phyloP scores from a whole-genome alignment of 345 rosid species.

The Pugionium dolabratum region DNA sequence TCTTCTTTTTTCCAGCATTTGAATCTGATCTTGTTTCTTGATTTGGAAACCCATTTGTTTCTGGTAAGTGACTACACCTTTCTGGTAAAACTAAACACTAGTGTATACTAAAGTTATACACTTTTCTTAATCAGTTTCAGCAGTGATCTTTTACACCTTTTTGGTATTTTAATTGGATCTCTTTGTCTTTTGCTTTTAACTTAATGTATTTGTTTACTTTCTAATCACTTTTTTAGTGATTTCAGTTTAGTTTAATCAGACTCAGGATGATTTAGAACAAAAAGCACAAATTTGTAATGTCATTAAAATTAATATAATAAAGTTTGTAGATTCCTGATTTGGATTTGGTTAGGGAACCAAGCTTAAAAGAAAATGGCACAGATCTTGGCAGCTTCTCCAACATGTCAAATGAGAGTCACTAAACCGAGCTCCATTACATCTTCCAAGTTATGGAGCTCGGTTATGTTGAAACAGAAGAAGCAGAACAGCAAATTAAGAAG shows the following conservation, averaged over 20 bases:
- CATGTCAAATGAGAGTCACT: conserved; percentile 73
- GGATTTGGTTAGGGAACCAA: conserved; percentile 34
- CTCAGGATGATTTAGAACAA: neutral
- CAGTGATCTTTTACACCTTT: conserved; percentile 19
- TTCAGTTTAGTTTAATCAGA: conserved; percentile 14
- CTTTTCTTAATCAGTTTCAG: conserved; percentile 17
- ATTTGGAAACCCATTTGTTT: conserved; percentile 26
- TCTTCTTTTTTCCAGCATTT: conserved; percentile 7
- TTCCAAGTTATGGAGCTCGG: conserved; percentile 65
- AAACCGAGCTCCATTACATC: conserved; percentile 46
- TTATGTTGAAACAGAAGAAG: conserved; percentile 69
- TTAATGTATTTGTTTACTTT: conserved; percentile 3
- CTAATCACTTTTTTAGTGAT: neutral
- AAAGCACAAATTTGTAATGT: neutral
- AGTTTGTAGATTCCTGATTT: neutral
- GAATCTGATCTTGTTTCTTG: conserved; percentile 21
- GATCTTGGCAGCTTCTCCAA: conserved; percentile 71
- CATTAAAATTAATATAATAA: too few species aligned
- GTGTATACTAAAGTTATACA: conserved; percentile 16
- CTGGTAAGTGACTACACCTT: conserved; percentile 23
- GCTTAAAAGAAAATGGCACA: conserved; percentile 64
- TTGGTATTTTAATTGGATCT: conserved; percentile 32
- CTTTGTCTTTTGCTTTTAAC: conserved; percentile 24
- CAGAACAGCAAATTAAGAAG: conserved; percentile 49
- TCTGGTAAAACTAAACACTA: neutral